These are phyloP conservation scores for Penicillium capsulatum DNA, from an alignment of 2,329 filamentous ascomycete genomes.

Conservation along the genomic window DNA sequence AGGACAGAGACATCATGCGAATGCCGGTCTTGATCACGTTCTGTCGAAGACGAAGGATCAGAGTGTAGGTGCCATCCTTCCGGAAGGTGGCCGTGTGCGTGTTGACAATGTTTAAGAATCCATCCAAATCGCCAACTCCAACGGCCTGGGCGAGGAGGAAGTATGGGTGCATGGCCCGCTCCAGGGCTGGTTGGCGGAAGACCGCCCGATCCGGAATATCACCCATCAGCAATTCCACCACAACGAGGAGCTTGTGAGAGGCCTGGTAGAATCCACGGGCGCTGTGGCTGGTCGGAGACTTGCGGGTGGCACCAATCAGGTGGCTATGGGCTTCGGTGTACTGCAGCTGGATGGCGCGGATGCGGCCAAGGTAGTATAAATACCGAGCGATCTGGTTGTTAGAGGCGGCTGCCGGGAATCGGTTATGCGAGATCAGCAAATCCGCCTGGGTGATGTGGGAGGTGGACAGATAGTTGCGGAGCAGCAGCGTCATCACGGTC, in stretches of 20 bases:
- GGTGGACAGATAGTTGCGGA: slow-evolving; percentile 92
- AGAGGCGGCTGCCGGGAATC: slow-evolving; percentile 87
- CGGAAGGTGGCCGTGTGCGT: slow-evolving; percentile 80
- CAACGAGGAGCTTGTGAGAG: slow-evolving; percentile 90
- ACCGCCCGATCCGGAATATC: slow-evolving; percentile 94
- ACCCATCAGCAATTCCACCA: slow-evolving; percentile 96
- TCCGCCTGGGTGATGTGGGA: slow-evolving; percentile 97
- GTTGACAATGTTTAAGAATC: slow-evolving; percentile 83
- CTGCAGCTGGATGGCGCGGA: slow-evolving; percentile 90
- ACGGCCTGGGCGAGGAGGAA: slow-evolving; percentile 92
- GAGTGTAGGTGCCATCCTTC: slow-evolving; percentile 88
- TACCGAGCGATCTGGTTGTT: slow-evolving; percentile 98
- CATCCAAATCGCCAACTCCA: slow-evolving; percentile 90
- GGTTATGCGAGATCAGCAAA: slow-evolving; percentile 88
- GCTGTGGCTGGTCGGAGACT: slow-evolving; percentile 83
- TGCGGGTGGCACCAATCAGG: slow-evolving; percentile 86
- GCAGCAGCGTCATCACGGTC: slow-evolving; percentile 86
- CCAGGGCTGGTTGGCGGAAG: slow-evolving; percentile 84
- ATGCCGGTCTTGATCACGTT: slow-evolving; percentile 99
- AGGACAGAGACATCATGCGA: slow-evolving; percentile 97
- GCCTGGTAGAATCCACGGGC: slow-evolving; percentile 94
- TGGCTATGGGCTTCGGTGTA: slow-evolving; percentile 98
- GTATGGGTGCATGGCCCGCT: slow-evolving; percentile 85
- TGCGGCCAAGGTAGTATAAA: slow-evolving; percentile 93
- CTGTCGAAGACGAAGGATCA: slow-evolving; percentile 89